A percentile compares a stretch with the other conserved stretches of the same genome.
Evolutionary conservation across 306 rosid species (phyloP).

Genomic region (Castanea sativa): DNA sequence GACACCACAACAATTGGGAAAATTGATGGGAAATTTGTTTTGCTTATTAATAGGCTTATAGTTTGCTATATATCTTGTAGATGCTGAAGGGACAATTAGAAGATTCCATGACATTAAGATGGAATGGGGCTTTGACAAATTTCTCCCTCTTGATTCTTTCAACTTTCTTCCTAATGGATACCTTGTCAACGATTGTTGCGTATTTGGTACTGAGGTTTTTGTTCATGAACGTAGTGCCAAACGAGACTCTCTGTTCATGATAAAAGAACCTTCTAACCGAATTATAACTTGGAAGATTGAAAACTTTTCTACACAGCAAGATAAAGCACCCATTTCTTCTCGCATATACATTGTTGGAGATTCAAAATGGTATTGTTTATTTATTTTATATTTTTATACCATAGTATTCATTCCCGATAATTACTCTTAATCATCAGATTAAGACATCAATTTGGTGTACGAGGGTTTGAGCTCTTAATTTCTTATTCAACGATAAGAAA

Average conservation of each 20-base stretch:
- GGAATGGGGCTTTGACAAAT: conserved; percentile 2
- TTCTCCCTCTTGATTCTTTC: not conserved
- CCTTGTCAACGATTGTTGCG: not conserved
- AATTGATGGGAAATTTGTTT: no score
- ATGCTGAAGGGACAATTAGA: not conserved
- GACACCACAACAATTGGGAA: no score
- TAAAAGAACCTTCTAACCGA: not conserved
- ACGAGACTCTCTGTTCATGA: no score
- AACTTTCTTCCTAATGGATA: not conserved
- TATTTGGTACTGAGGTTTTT: no score
- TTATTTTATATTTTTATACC: no score
- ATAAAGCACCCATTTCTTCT: not conserved
- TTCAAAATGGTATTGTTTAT: not conserved
- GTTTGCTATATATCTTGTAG: not conserved
- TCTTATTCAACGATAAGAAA: rapidly evolving
- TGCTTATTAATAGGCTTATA: no score
- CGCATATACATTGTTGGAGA: not conserved
- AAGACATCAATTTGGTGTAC: no score
- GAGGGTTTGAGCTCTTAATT: rapidly evolving
- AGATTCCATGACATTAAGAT: not conserved
- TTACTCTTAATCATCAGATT: no score
- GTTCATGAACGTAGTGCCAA: no score
- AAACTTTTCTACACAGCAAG: not conserved
- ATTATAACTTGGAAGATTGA: not conserved
- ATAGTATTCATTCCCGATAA: no score